Evolutionary conservation across 73 alveolate genomes (phyloP).

Genomic region (Paraurostyla sp.): DNA sequence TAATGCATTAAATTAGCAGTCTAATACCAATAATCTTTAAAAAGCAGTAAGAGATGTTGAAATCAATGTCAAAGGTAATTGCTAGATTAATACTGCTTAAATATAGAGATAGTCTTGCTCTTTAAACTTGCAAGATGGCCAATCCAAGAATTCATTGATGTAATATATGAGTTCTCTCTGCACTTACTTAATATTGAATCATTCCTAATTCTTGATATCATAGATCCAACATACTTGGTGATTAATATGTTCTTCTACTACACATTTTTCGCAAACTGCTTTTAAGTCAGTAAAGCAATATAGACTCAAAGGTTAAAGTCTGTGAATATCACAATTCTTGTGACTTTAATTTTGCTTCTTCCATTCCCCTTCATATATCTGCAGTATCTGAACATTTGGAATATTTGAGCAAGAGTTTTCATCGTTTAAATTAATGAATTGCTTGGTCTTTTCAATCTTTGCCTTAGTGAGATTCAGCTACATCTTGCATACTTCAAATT

Average conservation of each 20-base stretch:
- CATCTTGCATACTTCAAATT: slow-evolving; percentile 41
- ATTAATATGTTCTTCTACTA: slow-evolving; percentile 28
- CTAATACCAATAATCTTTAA: slow-evolving; percentile 1
- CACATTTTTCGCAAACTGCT: not conserved
- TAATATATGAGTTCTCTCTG: not conserved
- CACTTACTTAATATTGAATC: slow-evolving; percentile 25
- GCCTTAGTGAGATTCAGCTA: not conserved
- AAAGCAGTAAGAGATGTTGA: not conserved
- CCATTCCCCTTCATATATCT: slow-evolving; percentile 41
- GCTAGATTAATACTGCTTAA: not conserved
- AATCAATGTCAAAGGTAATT: not conserved
- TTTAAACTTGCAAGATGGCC: not conserved
- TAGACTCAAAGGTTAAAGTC: not conserved
- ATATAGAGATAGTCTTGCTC: slow-evolving; percentile 20
- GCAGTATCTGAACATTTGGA: not conserved
- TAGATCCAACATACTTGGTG: slow-evolving; percentile 16
- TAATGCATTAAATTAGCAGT: not conserved
- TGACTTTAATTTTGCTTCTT: not conserved
- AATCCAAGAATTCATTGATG: not conserved
- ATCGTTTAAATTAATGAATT: not conserved
- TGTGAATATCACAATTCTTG: not conserved
- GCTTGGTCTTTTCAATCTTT: not conserved
- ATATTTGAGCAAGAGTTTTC: not conserved
- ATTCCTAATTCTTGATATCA: not conserved
- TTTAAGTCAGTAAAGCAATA: slow-evolving; percentile 37